Base-by-base conservation (phyloP, 2,329 filamentous ascomycete genomes). In the Apiospora arundinis region DNA sequence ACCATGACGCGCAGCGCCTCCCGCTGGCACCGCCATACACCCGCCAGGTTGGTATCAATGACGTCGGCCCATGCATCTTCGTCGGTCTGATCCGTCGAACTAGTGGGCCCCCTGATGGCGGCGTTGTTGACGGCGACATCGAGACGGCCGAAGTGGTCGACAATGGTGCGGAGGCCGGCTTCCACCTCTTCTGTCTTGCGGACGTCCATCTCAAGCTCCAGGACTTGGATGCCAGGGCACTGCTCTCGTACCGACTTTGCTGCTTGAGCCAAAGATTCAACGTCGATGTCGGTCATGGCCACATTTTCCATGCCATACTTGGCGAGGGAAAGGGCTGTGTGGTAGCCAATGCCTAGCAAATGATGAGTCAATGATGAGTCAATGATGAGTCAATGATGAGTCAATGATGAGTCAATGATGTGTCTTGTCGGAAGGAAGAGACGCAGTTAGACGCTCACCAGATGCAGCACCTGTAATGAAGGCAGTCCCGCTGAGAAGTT, bases 41-140 rank as follows among this genome's bases (percentile, higher is more conserved):
- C 89, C 46, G 84, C 84, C 25, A 89, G 81, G 72, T 91, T 88
- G 67, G 89, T 79, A 70, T 85, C 82, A 8, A 90, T 74, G 1
- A 90, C 81, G 7, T 82, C 80, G 60, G 84, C 77, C 82, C 87
- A 90, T 49, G 87, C 85, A 0, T 81, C 80, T 66, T 85, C 80
- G 1, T 80, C 78, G 60, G 83, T 76, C 70, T 88, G 81, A 70
- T 88, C 83, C 0, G 87, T 88, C 0, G 78, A 77, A 21, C 75
- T 77, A 37, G 82, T 78, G 0, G 75, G 74, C 0, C 85, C 86
- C 7, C 80, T 79, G 37, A 90, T 83, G 1, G 87, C 88, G 1
- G 88, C 88, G 56, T 87, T 86, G 75, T 90, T 89, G 67, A 90
- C 82, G 0, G 86, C 87, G 52, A 88, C 82, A 73, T 90, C 88